These are phyloP conservation scores for Physcia stellaris DNA, from an alignment of 495 filamentous ascomycete species.

Conservation along the genomic window DNA sequence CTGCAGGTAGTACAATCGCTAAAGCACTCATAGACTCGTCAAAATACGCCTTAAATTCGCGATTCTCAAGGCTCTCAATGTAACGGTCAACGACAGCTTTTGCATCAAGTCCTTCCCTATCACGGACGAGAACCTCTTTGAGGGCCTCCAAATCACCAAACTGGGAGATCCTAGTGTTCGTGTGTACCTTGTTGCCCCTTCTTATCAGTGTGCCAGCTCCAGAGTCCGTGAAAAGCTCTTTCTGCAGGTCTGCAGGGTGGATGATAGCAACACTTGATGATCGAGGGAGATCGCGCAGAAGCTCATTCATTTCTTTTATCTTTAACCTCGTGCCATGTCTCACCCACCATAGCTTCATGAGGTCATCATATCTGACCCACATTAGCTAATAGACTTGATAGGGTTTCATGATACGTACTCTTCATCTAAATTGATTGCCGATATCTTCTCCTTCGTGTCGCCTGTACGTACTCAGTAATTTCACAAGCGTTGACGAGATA, in stretches of 20 bases:
- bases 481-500: too few species aligned
- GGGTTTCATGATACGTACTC: too few species aligned
- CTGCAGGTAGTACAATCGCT: conserved; percentile 75
- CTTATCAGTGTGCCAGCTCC: conserved; percentile 92
- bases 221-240: conserved; percentile 87
- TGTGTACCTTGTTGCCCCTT: conserved; percentile 79
- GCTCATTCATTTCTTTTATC: conserved; percentile 97
- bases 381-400: too few species aligned
- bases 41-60: conserved; percentile 84
- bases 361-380: conserved; percentile 77
- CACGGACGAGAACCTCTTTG: conserved; percentile 72
- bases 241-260: conserved; percentile 84
- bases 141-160: conserved; percentile 66
- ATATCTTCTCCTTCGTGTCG: conserved; percentile 88
- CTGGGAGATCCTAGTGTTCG: conserved; percentile 56
- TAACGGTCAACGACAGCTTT: conserved; percentile 76
- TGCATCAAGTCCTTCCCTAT: conserved; percentile 75
- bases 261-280: conserved; percentile 97
- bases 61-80: conserved; percentile 57
- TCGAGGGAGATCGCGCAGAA: conserved; percentile 72
- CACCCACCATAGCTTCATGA: conserved; percentile 92
- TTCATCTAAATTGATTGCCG: conserved; percentile 93
- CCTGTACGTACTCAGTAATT: too few species aligned
- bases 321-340: conserved; percentile 90
- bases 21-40: conserved; percentile 95